Evolutionary conservation across 192 early-diverging fungal genomes (phyloP), one percentile per base, ranked within the genome.

Genomic region (Podila horticola): DNA sequence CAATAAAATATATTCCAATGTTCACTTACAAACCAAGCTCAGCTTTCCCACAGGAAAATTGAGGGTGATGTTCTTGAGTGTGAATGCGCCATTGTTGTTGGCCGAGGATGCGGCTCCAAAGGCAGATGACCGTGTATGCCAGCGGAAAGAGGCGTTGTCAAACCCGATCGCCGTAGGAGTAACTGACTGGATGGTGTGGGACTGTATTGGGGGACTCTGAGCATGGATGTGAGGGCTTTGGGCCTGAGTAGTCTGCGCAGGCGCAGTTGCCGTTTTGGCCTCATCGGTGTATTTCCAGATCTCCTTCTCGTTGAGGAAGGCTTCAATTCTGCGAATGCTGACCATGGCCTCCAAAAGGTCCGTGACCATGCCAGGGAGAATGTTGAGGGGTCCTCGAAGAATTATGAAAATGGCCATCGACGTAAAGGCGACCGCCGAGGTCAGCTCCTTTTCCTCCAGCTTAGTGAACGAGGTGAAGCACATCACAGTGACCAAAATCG

Each of bases 301-400:
- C 15, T 96, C 94, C 13, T 84, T 76, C 75, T 96, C 93, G n/a
- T 85, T 77, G 59, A 98, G 83, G 71, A 94, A 98, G 28, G 83
- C 73, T 50, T 89, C 89, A 22, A 99, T 87, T 48, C 93, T 90
- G 20, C 72, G 70, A 3, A 93, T 82, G 63, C 87, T 77, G 28
- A 82, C 84, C 51, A 70, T 61, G 15, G 82, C 63, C n/a, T 82
- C 72, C 34, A 82, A 38, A 48, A 85, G 36, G 22, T 83, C 84
- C 19, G 68, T 68, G 10, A 83, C 55, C 59, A 82, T 72, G 52
- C 74, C 69, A 26, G 84, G 84, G 3, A 90, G 52, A 24, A 83
- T 71, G 62, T 84, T 87, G 13, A 90, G 62, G 2, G 89, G 82
- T 19, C 68, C 72, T 11, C 86, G 81, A 29, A 90, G 74, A 41